Evolutionary conservation across 2,329 filamentous ascomycete genomes (phyloP).

Genomic region (Diaporthe amygdali): DNA sequence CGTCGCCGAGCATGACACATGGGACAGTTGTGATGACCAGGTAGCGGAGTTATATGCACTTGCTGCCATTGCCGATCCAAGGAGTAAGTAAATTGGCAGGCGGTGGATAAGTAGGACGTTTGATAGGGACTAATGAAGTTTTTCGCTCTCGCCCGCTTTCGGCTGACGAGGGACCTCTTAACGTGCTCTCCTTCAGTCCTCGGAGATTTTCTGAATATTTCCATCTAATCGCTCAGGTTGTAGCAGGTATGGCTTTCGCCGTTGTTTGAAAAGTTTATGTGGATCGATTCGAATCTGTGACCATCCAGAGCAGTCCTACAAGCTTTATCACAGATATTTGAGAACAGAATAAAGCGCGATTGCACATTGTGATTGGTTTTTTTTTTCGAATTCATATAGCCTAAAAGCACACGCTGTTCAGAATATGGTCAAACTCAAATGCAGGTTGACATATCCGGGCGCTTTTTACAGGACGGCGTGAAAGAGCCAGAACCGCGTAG

Average conservation of each 20-base stretch:
- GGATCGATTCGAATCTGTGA: not conserved
- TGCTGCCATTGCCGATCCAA: not conserved
- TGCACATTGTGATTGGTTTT: not conserved
- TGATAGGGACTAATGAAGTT: too few relatives aligned
- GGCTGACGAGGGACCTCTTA: too few relatives aligned
- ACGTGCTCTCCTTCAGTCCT: too few relatives aligned
- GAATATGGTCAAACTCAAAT: not conserved
- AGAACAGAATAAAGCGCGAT: not conserved
- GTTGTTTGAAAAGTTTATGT: not conserved
- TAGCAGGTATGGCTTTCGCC: not conserved
- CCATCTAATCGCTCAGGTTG: too few relatives aligned
- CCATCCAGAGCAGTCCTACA: not conserved
- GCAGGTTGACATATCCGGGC: not conserved
- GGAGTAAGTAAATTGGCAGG: not conserved
- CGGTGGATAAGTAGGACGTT: not conserved
- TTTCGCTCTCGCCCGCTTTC: too few relatives aligned
- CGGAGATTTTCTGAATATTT: too few relatives aligned
- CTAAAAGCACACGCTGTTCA: not conserved
- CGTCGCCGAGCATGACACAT: too few relatives aligned
- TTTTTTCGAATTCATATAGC: too few relatives aligned
- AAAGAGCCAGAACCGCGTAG: not conserved
- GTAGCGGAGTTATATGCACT: too few relatives aligned
- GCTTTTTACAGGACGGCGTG: not conserved
- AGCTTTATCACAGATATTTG: not conserved
- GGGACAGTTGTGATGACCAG: too few relatives aligned